Base-by-base conservation (phyloP, 495 filamentous ascomycete genomes). In the Penicillium pulvis region DNA sequence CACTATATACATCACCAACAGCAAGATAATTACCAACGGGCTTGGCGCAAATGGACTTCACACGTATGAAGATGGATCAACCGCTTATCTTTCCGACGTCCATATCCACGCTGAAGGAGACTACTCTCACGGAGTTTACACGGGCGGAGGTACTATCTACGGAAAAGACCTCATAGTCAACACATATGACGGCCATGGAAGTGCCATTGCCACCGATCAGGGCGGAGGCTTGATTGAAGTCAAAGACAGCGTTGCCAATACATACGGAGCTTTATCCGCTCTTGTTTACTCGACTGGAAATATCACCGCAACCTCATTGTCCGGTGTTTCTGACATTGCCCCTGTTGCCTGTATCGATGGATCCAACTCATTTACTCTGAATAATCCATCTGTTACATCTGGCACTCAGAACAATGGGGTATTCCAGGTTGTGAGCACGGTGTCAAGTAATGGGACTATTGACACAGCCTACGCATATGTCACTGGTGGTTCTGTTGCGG, bases 201-300 rank as follows among this genome's bases (percentile, higher is more conserved):
- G 50, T 36, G 50, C 50, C 4, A 52, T 52, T 39, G 50, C 50
- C 10, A 52, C 50, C 5, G 50, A 52, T 41, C 26, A 23, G 36
- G 50, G 50, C 5, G 50, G 50, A 36, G 50, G 50, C 26, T 30
- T 52, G 5, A 52, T 52, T 24, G 31, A n/a, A 33, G 50, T 52
- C 19, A 30, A 41, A 0, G 19, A 52, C 17, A 17, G 6, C 28
- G 31, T 14, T 36, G 50, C 33, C n/a, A 31, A 52, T 24, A 52
- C 50, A 33, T 52, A 52, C 8, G 50, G 50, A 2, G 28, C 50
- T 20, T 17, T 52, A 10, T 52, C 50, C 11, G 50, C 50, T 12
- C 30, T 52, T 14, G 50, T 52, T 3, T 52, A 52, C 50, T 52
- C 50, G 14, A 52, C 50, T 17, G 50, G 50, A 6, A 52, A 52